phyloP scores from a whole-genome alignment of 1,284 basidiomycete species.

The Mycosarcoma maydis region DNA sequence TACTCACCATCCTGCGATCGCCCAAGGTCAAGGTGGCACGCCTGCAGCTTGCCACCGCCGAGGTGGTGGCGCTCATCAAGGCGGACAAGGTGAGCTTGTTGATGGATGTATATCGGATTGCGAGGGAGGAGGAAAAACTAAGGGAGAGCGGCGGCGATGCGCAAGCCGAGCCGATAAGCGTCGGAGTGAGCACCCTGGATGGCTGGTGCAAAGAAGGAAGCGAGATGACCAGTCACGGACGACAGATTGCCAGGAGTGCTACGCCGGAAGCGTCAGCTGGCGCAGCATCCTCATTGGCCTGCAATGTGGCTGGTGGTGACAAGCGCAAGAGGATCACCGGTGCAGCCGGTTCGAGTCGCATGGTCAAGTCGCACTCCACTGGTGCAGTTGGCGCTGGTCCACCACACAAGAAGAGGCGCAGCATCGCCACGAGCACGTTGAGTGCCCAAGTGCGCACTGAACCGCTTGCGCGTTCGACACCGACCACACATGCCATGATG shows the following conservation, averaged over 20 bases:
- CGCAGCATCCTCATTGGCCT: background rate
- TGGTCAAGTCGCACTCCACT: constrained; percentile 24
- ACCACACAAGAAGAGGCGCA: constrained; percentile 15
- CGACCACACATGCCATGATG: too few species aligned
- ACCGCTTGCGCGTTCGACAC: too few species aligned
- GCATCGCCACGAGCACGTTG: constrained; percentile 10
- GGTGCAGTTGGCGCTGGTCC: background rate
- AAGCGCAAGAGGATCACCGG: constrained; percentile 15
- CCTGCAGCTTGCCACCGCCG: constrained; percentile 70
- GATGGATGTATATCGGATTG: constrained; percentile 71
- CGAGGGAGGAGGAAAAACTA: constrained; percentile 66
- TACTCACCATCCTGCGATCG: constrained; percentile 69
- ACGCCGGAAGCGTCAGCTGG: constrained; percentile 12
- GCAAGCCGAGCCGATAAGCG: constrained; percentile 51
- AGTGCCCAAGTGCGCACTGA: background rate
- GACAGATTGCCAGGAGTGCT: constrained; percentile 23
- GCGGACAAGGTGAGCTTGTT: constrained; percentile 69
- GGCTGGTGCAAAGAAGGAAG: constrained; percentile 49
- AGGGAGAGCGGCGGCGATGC: constrained; percentile 37
- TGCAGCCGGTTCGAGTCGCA: too few species aligned
- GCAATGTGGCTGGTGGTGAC: background rate
- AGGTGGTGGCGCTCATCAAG: constrained; percentile 69
- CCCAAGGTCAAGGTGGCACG: constrained; percentile 67
- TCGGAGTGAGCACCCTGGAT: constrained; percentile 54
- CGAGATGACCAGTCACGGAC: constrained; percentile 17